Conservation (phyloP, 2,329 filamentous ascomycete species). For the Graphilbum ipis-grandicollis region DNA sequence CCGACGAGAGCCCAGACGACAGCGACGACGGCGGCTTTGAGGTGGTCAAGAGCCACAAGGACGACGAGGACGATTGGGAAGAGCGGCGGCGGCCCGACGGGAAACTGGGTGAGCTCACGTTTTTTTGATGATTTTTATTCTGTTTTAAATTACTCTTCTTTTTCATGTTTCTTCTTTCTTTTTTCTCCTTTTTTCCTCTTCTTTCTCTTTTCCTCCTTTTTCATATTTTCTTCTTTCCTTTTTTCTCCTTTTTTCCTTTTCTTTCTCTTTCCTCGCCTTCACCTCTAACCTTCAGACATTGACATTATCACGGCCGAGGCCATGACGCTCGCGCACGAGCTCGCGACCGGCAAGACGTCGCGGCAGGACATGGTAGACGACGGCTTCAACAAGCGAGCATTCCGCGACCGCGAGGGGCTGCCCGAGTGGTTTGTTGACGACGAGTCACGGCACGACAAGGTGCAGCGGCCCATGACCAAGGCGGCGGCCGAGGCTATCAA, state of each 20-base stretch:
- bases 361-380: constrained; percentile 73
- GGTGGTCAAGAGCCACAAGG: constrained; percentile 31
- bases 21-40: constrained; percentile 29
- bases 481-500: constrained; percentile 83
- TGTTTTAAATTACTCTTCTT: neutral
- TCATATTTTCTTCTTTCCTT: neutral
- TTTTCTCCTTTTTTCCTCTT: neutral
- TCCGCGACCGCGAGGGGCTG: constrained; percentile 79
- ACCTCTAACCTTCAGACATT: constrained; percentile 44
- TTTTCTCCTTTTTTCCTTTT: neutral
- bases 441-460: constrained; percentile 66
- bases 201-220: neutral
- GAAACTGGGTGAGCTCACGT: constrained; percentile 30
- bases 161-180: neutral
- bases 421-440: constrained; percentile 98
- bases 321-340: constrained; percentile 88
- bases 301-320: constrained; percentile 99
- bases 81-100: constrained; percentile 45
- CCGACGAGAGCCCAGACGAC: constrained; percentile 12
- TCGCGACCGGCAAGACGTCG: constrained; percentile 72
- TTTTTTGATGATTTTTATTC: constrained; percentile 1
- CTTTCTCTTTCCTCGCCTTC: constrained; percentile 6
- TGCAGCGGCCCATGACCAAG: constrained; percentile 77
- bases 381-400: constrained; percentile 80
- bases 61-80: constrained; percentile 49